Percentiles rank a stretch among this genome's conserved stretches.
phyloP scores from a whole-genome alignment of 768 basidiomycete species.

The Lyophyllum semitale region DNA sequence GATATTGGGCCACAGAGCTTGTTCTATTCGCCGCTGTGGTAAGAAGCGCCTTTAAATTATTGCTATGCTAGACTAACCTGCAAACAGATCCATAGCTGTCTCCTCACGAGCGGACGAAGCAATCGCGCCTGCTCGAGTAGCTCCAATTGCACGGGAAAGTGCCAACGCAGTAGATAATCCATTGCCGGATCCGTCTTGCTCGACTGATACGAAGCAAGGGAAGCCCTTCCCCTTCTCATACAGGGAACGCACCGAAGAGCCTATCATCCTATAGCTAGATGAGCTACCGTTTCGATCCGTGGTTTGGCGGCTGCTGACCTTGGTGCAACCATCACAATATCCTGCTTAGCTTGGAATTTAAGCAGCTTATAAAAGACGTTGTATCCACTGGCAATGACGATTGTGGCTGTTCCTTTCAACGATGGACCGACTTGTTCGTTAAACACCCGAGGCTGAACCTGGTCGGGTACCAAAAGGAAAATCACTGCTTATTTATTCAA shows the following conservation, averaged over 20 bases:
- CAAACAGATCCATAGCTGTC: constrained; percentile 66
- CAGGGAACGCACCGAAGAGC: constrained; percentile 62
- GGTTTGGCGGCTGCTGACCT: constrained; percentile 34
- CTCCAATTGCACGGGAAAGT: constrained; percentile 58
- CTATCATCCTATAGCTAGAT: constrained; percentile 53
- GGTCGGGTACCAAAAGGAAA: constrained; percentile 65
- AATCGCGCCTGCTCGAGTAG: constrained; percentile 64
- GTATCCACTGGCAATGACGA: constrained; percentile 66
- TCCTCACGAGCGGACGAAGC: constrained; percentile 64
- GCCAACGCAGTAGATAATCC: constrained; percentile 51
- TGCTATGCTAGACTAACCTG: constrained; percentile 29
- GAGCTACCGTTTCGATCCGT: neutral
- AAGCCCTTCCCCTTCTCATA: constrained; percentile 63
- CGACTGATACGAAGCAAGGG: constrained; percentile 66
- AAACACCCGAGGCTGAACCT: constrained; percentile 64
- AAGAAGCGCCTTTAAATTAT: neutral
- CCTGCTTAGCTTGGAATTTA: constrained; percentile 51
- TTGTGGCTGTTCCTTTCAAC: constrained; percentile 47
- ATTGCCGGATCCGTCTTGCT: constrained; percentile 57
- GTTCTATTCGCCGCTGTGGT: constrained; percentile 35
- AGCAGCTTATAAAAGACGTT: constrained; percentile 65
- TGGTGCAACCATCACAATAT: constrained; percentile 70
- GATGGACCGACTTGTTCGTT: constrained; percentile 53
- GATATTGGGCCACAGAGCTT: constrained; percentile 69
- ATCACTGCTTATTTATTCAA: constrained; percentile 37